phyloP scores from a whole-genome alignment of 371 early-diverging fungal species.

The Mucor indicus region DNA sequence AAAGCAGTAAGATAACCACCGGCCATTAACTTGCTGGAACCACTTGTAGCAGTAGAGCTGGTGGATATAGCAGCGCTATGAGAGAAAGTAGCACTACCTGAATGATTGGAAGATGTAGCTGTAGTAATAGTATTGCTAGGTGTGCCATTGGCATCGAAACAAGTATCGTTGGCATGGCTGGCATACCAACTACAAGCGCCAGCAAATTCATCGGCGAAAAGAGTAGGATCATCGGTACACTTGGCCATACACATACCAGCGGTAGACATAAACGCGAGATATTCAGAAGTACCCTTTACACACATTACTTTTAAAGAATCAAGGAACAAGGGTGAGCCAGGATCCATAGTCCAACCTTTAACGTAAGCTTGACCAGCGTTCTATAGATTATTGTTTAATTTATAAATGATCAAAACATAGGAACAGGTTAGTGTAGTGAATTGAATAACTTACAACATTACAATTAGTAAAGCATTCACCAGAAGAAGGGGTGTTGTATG shows the following conservation, averaged over 20 bases:
- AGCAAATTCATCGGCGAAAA: slow-evolving; percentile 20
- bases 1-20: slow-evolving; percentile 5
- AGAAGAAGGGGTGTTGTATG: slow-evolving; percentile 25
- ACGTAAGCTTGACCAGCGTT: slow-evolving; percentile 13
- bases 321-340: slow-evolving; percentile 26
- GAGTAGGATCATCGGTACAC: slow-evolving; percentile 15
- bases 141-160: slow-evolving; percentile 1
- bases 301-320: slow-evolving; percentile 29
- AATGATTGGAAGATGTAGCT: background rate
- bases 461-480: slow-evolving; percentile 29
- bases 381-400: too few relatives aligned
- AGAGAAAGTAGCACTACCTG: too few relatives aligned
- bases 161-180: slow-evolving; percentile 16
- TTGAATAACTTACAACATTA: slow-evolving; percentile 33
- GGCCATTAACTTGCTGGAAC: slow-evolving; percentile 5
- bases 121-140: too few relatives aligned
- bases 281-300: slow-evolving; percentile 25
- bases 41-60: too few relatives aligned
- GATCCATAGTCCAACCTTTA: slow-evolving; percentile 32
- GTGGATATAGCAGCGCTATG: too few relatives aligned
- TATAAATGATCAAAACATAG: too few relatives aligned
- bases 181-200: slow-evolving; percentile 28
- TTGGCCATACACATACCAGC: slow-evolving; percentile 38
- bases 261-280: slow-evolving; percentile 31
- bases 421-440: too few relatives aligned